These are phyloP conservation scores for Turnera subulata DNA, from an alignment of 345 rosid species.

Conservation along the genomic window DNA sequence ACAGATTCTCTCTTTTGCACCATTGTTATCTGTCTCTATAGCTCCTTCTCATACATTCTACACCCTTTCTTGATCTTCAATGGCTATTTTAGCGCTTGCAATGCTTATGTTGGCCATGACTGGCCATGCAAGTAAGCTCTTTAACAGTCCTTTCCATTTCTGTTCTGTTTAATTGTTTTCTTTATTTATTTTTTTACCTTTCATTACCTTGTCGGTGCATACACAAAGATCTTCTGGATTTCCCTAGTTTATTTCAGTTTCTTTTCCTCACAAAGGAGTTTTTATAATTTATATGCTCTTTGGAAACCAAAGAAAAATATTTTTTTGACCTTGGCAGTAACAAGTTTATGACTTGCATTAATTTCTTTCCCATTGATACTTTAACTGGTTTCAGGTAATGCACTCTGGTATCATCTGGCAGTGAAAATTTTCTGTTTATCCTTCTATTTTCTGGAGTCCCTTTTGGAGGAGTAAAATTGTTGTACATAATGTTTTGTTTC, in stretches of 20 bases:
- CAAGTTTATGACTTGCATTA: background rate
- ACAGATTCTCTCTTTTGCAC: background rate
- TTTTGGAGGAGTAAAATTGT: background rate
- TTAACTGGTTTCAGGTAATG: background rate
- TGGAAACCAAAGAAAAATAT: too few species aligned
- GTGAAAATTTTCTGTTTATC: background rate
- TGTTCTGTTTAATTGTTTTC: background rate
- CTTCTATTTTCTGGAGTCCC: background rate
- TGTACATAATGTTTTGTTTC: too few species aligned
- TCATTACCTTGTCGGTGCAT: background rate
- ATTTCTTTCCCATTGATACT: background rate
- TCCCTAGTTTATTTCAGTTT: too few species aligned
- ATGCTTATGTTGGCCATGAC: slow-evolving; percentile 21
- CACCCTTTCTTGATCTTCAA: background rate
- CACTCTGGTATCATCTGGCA: background rate
- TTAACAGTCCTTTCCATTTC: background rate
- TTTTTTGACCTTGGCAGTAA: background rate
- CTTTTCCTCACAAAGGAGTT: background rate
- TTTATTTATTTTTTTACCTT: background rate
- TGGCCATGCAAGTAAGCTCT: slow-evolving; percentile 25
- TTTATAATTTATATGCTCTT: background rate
- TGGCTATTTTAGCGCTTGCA: slow-evolving; percentile 16
- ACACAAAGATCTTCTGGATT: too few species aligned
- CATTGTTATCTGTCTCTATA: background rate
- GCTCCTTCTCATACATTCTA: background rate